Evolutionary conservation across 2,329 filamentous ascomycete genomes (phyloP).

Genomic region (Talaromyces sp.): DNA sequence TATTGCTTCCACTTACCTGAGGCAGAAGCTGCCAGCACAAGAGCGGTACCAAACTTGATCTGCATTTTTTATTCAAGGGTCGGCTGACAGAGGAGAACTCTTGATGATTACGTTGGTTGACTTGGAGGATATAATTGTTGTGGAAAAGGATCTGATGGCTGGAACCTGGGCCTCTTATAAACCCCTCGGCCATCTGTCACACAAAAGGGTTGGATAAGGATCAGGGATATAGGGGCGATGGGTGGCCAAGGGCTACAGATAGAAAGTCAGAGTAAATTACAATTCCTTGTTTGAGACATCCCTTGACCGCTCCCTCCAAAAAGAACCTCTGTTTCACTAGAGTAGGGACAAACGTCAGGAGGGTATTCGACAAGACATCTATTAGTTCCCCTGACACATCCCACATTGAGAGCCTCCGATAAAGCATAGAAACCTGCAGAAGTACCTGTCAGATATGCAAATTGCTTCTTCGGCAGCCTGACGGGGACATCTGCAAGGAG

Average conservation of each 20-base stretch:
- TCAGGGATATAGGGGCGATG: background rate
- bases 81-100: background rate
- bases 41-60: conserved; percentile 24
- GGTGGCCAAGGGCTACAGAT: background rate
- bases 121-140: background rate
- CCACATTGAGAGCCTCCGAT: background rate
- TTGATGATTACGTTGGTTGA: background rate
- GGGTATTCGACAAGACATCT: background rate
- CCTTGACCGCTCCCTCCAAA: background rate
- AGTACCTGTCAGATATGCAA: conserved; percentile 1
- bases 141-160: background rate
- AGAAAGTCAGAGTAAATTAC: background rate
- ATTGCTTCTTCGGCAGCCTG: background rate
- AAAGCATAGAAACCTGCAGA: background rate
- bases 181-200: background rate
- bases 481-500: background rate
- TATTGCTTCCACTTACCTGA: conserved; percentile 25
- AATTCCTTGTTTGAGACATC: background rate
- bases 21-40: conserved; percentile 30
- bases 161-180: background rate
- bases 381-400: background rate
- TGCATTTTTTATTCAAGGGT: conserved; percentile 28
- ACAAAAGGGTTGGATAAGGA: background rate
- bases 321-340: background rate
- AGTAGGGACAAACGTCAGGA: background rate